phyloP scores from a whole-genome alignment of 129 eudicot genomes.

The Oenanthe sinensis region DNA sequence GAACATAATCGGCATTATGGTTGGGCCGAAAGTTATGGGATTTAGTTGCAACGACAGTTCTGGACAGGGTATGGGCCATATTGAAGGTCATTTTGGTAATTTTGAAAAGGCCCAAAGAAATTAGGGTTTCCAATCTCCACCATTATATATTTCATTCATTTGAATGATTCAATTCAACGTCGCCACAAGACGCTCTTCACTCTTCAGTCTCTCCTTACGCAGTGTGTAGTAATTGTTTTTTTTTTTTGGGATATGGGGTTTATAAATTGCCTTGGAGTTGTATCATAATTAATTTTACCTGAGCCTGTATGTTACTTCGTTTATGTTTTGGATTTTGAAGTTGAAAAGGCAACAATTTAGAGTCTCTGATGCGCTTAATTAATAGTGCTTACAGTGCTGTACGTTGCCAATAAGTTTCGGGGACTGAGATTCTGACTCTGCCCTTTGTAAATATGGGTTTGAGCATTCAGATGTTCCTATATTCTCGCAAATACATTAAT shows the following conservation, averaged over 20 bases:
- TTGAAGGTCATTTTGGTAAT: background rate
- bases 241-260: background rate
- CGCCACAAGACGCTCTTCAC: background rate
- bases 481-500: background rate
- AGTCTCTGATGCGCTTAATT: slow-evolving; percentile 43
- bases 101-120: background rate
- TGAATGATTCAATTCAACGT: background rate
- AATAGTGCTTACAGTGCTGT: slow-evolving; percentile 46
- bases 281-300: too few species aligned
- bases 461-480: slow-evolving; percentile 59
- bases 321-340: too few species aligned
- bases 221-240: background rate
- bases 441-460: background rate
- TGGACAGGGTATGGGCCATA: background rate
- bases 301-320: too few species aligned
- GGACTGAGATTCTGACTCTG: slow-evolving; percentile 52
- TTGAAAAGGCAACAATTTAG: slow-evolving; percentile 51
- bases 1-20: background rate
- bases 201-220: background rate
- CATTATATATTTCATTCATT: background rate
- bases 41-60: background rate
- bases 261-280: too few species aligned
- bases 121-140: background rate
- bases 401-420: slow-evolving; percentile 43
- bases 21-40: background rate